phyloP scores from a whole-genome alignment of 805 yeast species.

The Myxozyma monticola region DNA sequence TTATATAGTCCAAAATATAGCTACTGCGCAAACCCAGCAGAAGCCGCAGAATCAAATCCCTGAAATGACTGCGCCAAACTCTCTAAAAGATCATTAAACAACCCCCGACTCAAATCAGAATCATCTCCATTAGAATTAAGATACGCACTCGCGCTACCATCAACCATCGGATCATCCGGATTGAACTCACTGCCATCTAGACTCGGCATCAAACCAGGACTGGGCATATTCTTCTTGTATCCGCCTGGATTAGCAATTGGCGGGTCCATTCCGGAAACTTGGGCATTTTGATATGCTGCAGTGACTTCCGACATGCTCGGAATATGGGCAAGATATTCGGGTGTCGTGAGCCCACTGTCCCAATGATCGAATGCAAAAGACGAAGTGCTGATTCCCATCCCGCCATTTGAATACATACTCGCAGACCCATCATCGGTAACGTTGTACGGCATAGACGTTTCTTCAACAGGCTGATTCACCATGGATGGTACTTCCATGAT shows the following conservation, averaged over 20 bases:
- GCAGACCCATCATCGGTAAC: too few species aligned
- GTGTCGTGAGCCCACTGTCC: constrained; percentile 1
- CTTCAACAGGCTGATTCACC: too few species aligned
- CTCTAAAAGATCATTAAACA: constrained; percentile 18
- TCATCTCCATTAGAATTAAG: too few species aligned
- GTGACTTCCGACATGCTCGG: constrained; percentile 3
- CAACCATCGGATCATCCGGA: not conserved
- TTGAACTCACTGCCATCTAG: not conserved
- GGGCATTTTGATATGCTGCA: too few species aligned
- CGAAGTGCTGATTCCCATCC: too few species aligned
- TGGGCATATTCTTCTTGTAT: not conserved
- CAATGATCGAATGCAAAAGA: not conserved
- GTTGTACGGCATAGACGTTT: too few species aligned
- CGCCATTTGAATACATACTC: too few species aligned
- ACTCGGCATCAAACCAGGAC: not conserved
- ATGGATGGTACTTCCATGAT: too few species aligned
- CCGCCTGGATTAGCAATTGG: too few species aligned
- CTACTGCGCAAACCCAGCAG: constrained; percentile 22
- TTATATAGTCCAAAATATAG: too few species aligned
- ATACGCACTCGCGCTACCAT: not conserved
- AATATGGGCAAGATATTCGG: not conserved
- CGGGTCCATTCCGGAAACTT: too few species aligned
- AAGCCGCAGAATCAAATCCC: constrained; percentile 25
- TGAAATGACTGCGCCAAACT: constrained; percentile 24
- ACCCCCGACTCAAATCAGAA: not conserved